Evolutionary conservation across 2,329 filamentous ascomycete genomes (phyloP).

Genomic region (Pochonia chlamydosporia): DNA sequence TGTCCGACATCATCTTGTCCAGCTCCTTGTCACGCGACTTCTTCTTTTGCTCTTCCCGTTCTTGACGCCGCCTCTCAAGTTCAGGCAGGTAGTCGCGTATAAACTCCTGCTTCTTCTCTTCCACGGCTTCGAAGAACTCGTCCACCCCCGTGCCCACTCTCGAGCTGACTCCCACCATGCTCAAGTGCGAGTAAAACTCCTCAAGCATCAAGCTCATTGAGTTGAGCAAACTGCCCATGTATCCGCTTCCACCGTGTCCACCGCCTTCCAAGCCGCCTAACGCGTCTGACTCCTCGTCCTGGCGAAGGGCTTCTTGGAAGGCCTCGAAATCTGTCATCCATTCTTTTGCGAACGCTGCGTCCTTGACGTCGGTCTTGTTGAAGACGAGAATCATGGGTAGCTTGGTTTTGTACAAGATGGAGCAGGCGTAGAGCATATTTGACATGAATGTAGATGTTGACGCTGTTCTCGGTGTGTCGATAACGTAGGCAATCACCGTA

Average conservation of each 20-base stretch:
- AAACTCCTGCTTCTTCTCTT: constrained; percentile 84
- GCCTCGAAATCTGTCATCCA: constrained; percentile 99
- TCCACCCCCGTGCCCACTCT: constrained; percentile 89
- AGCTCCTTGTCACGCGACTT: constrained; percentile 72
- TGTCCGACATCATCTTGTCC: constrained; percentile 90
- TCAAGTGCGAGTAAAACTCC: constrained; percentile 93
- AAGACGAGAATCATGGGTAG: constrained; percentile 98
- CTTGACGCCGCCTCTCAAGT: constrained; percentile 68
- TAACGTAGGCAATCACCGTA: constrained; percentile 94
- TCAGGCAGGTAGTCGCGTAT: constrained; percentile 87
- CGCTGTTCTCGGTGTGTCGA: constrained; percentile 89
- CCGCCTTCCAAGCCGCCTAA: constrained; percentile 68
- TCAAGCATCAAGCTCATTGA: constrained; percentile 97
- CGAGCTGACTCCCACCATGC: constrained; percentile 86
- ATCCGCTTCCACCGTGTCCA: constrained; percentile 72
- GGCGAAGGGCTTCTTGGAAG: constrained; percentile 78
- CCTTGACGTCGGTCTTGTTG: constrained; percentile 97
- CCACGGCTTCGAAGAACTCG: constrained; percentile 87
- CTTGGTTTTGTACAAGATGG: constrained; percentile 97
- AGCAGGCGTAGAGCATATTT: constrained; percentile 99
- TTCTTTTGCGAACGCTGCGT: constrained; percentile 85
- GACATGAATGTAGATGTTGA: constrained; percentile 98
- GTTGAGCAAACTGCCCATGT: constrained; percentile 93
- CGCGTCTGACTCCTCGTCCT: constrained; percentile 72
- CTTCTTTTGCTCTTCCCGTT: constrained; percentile 71